phyloP scores from a whole-genome alignment of 352 stramenopile species.

The Chrysophaeum taylorii region DNA sequence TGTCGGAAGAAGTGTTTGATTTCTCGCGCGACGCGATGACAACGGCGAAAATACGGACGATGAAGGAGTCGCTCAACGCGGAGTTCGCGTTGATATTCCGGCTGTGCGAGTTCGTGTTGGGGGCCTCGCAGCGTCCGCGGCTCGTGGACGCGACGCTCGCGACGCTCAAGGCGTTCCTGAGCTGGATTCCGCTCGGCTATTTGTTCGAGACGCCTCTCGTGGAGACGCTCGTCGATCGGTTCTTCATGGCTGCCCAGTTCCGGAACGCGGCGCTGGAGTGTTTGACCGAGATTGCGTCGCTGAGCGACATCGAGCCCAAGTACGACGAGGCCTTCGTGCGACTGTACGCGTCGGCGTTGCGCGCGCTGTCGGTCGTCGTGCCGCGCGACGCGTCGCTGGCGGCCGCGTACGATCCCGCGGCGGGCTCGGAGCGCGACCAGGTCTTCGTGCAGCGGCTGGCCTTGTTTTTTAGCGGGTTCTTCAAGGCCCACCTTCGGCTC shows the following conservation, averaged over 20 bases:
- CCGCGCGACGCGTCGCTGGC: conserved; percentile 62
- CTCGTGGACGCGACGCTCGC: conserved; percentile 90
- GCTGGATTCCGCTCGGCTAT: conserved; percentile 94
- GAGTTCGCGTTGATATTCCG: conserved; percentile 97
- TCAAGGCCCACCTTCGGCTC: conserved; percentile 79
- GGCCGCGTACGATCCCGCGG: conserved; percentile 66
- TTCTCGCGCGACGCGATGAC: conserved; percentile 96
- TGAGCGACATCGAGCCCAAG: conserved; percentile 75
- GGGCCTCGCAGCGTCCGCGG: conserved; percentile 75
- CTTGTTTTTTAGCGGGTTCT: conserved; percentile 91
- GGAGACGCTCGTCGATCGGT: conserved; percentile 88
- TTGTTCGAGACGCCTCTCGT: conserved; percentile 95
- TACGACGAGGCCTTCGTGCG: conserved; percentile 88
- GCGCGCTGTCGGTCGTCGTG: conserved; percentile 77
- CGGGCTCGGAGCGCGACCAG: conserved; percentile 75
- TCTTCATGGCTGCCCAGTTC: conserved; percentile 82
- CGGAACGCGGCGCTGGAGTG: conserved; percentile 94
- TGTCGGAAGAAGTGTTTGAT: conserved; percentile 98
- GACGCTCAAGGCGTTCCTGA: conserved; percentile 91
- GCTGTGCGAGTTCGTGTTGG: conserved; percentile 94
- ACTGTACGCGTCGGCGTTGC: conserved; percentile 85
- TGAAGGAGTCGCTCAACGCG: conserved; percentile 94
- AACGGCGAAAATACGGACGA: conserved; percentile 89
- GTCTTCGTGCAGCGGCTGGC: conserved; percentile 92
- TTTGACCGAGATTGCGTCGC: conserved; percentile 90